These are phyloP conservation scores for Fusarium chlamydosporum DNA, from an alignment of 2,329 filamentous ascomycete genomes.

Conservation along the genomic window DNA sequence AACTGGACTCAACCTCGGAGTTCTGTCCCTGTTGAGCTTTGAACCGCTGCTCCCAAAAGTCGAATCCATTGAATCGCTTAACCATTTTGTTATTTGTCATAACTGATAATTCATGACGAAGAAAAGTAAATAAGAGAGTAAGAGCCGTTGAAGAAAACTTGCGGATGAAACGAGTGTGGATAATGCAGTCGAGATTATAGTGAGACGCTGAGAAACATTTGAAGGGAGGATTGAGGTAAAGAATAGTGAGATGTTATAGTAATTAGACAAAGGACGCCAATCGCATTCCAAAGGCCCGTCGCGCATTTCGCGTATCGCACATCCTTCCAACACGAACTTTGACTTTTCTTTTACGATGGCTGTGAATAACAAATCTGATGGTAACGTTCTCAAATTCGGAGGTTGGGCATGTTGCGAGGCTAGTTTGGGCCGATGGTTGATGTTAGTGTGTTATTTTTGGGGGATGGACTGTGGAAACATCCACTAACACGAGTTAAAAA, in stretches of 20 bases:
- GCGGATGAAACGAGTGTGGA: not conserved
- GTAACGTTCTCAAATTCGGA: slow-evolving; percentile 14
- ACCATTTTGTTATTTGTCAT: slow-evolving; percentile 2
- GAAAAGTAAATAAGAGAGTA: not conserved
- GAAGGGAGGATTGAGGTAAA: slow-evolving; percentile 12
- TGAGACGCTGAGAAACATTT: slow-evolving; percentile 11
- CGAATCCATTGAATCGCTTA: slow-evolving; percentile 25
- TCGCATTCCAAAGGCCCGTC: slow-evolving; percentile 11
- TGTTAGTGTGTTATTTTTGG: slow-evolving; percentile 7
- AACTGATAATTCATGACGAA: not conserved
- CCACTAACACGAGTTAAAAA: slow-evolving; percentile 32
- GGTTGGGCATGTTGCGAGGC: not conserved
- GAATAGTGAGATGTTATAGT: not conserved
- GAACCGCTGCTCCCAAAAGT: slow-evolving; percentile 31
- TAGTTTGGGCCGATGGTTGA: not conserved
- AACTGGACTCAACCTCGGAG: not conserved
- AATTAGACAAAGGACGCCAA: slow-evolving; percentile 24
- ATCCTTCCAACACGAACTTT: not conserved
- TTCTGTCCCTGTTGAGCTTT: slow-evolving; percentile 4
- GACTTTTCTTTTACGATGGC: not conserved
- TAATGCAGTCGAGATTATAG: slow-evolving; percentile 12
- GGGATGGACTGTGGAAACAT: slow-evolving; percentile 8
- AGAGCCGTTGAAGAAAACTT: not conserved
- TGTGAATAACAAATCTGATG: slow-evolving; percentile 1
- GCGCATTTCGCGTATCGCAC: slow-evolving; percentile 8